phyloP scores from a whole-genome alignment of 257 asterid species.

The Penstemon barbatus region DNA sequence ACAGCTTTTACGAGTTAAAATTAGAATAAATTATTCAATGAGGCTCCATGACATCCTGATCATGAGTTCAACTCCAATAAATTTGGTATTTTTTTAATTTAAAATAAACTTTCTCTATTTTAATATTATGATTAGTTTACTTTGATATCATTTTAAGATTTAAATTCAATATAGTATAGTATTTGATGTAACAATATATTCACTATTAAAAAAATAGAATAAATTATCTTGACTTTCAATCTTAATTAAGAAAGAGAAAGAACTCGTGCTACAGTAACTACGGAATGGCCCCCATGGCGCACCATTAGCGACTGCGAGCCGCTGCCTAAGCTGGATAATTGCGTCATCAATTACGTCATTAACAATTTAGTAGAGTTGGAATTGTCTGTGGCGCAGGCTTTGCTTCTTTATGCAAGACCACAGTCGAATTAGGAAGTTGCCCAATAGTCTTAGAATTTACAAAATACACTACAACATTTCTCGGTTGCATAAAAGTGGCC shows the following conservation, averaged over 20 bases:
- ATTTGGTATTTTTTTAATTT: no score
- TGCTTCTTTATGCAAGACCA: neutral
- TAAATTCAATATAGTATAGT: no score
- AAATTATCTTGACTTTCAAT: neutral
- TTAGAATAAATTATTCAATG: neutral
- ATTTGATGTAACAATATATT: no score
- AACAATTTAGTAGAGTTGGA: slow-evolving; percentile 4
- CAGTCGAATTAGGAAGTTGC: neutral
- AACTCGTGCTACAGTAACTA: neutral
- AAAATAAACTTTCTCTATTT: no score
- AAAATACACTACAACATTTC: neutral
- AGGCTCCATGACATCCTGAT: no score
- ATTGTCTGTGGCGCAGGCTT: slow-evolving; percentile 3
- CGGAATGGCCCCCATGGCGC: slow-evolving; percentile 19
- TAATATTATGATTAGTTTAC: no score
- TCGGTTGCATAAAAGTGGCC: no score
- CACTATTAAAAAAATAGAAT: no score
- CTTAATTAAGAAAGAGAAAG: no score
- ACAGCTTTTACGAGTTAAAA: no score
- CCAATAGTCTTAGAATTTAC: neutral
- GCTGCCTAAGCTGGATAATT: slow-evolving; percentile 22
- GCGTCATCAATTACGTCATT: slow-evolving; percentile 29
- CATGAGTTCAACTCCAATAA: no score
- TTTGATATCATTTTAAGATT: no score
- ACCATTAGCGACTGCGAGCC: slow-evolving; percentile 32